These are phyloP conservation scores for Botrytis fabae DNA, from an alignment of 2,329 filamentous ascomycete genomes.

Conservation along the genomic window DNA sequence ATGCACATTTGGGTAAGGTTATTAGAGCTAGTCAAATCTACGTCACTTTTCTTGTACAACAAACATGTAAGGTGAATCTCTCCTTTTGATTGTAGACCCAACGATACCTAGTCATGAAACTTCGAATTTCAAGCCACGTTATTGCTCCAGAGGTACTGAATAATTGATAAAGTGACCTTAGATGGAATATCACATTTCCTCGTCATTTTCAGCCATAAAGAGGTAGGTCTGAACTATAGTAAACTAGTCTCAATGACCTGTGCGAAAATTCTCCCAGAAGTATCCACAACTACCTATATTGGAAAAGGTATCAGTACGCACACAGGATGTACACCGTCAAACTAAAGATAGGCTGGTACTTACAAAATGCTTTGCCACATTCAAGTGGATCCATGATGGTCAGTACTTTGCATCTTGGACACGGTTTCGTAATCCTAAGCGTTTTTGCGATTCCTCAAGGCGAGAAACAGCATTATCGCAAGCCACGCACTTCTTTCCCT, in stretches of 20 bases:
- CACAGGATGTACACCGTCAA: neutral
- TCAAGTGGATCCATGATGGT: neutral
- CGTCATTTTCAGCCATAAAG: neutral
- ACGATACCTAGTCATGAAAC: neutral
- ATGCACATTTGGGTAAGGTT: no score
- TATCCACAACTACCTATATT: neutral
- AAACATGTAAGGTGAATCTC: neutral
- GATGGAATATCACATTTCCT: neutral
- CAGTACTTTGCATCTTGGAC: neutral
- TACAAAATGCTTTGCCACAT: neutral
- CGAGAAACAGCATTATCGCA: neutral
- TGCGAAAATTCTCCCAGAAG: neutral
- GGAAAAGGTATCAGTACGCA: neutral
- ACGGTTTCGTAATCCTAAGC: neutral
- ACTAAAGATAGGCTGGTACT: neutral
- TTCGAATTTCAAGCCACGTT: neutral
- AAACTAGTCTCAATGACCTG: neutral
- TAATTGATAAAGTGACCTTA: neutral
- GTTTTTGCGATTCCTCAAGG: no score
- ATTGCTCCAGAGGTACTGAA: neutral
- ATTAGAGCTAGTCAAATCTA: neutral
- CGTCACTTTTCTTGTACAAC: no score
- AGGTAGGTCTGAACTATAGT: no score
- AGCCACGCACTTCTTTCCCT: neutral
- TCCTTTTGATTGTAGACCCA: neutral